These are phyloP conservation scores for Agrocybe pediades DNA, from an alignment of 768 basidiomycete species.

Conservation along the genomic window DNA sequence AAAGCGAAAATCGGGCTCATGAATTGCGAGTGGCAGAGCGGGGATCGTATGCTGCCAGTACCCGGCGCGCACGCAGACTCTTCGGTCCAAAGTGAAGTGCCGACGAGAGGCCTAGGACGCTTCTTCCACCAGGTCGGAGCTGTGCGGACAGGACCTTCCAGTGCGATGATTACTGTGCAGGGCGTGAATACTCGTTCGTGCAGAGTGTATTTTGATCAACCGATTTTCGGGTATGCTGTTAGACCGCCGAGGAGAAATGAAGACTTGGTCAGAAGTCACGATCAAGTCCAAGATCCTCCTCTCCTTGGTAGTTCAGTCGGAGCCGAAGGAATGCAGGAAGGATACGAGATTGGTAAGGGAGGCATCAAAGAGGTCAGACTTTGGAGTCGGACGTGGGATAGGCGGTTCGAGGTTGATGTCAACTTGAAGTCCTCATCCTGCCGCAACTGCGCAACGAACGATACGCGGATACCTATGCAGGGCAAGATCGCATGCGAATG, in stretches of 20 bases:
- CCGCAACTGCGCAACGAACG: neutral
- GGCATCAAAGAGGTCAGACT: conserved; percentile 42
- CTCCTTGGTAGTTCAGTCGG: no score
- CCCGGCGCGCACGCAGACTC: conserved; percentile 15
- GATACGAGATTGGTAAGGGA: conserved; percentile 35
- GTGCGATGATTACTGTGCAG: conserved; percentile 48
- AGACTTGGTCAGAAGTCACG: neutral
- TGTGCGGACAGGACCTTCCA: conserved; percentile 39
- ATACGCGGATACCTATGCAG: conserved; percentile 5
- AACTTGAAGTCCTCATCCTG: conserved; percentile 36
- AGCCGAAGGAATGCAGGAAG: conserved; percentile 36
- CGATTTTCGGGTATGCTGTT: conserved; percentile 44
- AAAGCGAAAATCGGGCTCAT: conserved; percentile 17
- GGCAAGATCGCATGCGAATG: conserved; percentile 67
- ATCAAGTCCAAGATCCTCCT: neutral
- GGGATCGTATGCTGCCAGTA: conserved; percentile 20
- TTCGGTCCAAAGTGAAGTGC: conserved; percentile 2
- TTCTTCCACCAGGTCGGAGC: conserved; percentile 37
- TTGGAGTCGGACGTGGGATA: conserved; percentile 64
- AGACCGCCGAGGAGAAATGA: neutral
- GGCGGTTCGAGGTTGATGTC: conserved; percentile 52
- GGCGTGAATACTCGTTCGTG: conserved; percentile 69
- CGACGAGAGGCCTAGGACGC: conserved; percentile 10
- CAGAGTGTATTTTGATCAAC: conserved; percentile 52
- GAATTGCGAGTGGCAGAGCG: conserved; percentile 30